Base-by-base conservation (phyloP, 495 filamentous ascomycete genomes). In the Aspergillus cavernicola region DNA sequence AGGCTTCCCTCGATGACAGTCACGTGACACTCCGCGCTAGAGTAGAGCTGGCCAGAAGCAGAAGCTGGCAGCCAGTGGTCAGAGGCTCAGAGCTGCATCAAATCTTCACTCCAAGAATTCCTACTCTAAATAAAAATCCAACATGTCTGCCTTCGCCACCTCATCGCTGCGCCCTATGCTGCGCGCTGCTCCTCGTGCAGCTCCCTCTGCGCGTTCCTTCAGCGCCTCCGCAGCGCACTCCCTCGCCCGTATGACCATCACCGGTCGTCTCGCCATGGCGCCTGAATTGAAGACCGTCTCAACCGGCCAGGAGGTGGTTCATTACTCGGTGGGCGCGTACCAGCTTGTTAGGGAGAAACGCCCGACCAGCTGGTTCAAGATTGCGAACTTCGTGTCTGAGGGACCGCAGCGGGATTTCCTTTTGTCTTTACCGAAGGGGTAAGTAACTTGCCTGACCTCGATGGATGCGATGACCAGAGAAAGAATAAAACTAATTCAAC, bases 361-460 rank as follows among this genome's bases (percentile, higher is more conserved):
- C 41, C 68, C 80, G 57, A 88, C 86, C 13, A 90, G 82, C 76
- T 96, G 83, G 83, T 96, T 87, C 78, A 76, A 76, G 43, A 72
- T 95, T 1, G 15, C 19, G 9, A 33, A 10, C 31, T 33, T 93
- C 69, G 47, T 68, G 55, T 77, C 81, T 16, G 82, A 84, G 26
- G 80, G 77, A 11, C 18, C 71, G 18, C 71, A 79, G 64, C 82
- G 84, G 60, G 85, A 92, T 48, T 83, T 75, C 64, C 56, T 91
- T 32, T 62, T 84, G 48, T 66, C 70, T 50, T 68, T 95, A 69
- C 80, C 76, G 26, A 95, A 93, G 75, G 91, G 91, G 89, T 95
- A 74, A 67, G 87, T 81, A 20, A 56, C 42, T 18, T 4, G 11
- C 22, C 15, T 8, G 1, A 3, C 18, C 4, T 18, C 36, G 13